phyloP scores from a whole-genome alignment of 441 rosid species.

The Gossypium trilobum region DNA sequence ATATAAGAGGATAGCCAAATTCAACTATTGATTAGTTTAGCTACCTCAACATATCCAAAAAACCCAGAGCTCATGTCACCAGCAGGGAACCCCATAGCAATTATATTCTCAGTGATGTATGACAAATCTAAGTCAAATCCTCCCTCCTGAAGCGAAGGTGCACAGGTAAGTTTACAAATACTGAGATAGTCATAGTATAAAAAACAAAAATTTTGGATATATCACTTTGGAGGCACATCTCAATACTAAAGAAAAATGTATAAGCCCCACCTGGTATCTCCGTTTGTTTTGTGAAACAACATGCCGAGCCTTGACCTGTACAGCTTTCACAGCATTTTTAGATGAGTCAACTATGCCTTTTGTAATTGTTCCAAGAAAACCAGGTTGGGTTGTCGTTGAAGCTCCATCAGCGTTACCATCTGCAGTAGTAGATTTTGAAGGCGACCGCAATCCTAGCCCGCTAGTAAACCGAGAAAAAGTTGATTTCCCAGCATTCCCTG shows the following conservation, averaged over 20 bases:
- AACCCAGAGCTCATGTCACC: conserved; percentile 95
- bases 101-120: conserved; percentile 79
- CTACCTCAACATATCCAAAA: conserved; percentile 88
- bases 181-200: background rate
- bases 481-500: conserved; percentile 51
- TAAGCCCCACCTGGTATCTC: conserved; percentile 68
- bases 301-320: conserved; percentile 94
- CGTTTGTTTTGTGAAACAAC: conserved; percentile 95
- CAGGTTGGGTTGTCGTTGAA: conserved; percentile 44
- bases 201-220: background rate
- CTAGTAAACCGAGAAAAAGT: conserved; percentile 73
- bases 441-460: conserved; percentile 57
- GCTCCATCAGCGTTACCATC: conserved; percentile 44
- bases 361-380: conserved; percentile 71
- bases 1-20: background rate
- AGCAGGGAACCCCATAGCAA: conserved; percentile 98
- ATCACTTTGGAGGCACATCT: background rate
- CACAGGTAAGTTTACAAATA: background rate
- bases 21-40: conserved; percentile 7
- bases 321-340: conserved; percentile 91
- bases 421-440: conserved; percentile 60
- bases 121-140: conserved; percentile 93
- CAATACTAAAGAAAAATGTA: background rate
- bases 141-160: conserved; percentile 53
- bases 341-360: conserved; percentile 91